These are phyloP conservation scores for Cladorrhinum sp. DNA, from an alignment of 2,329 filamentous ascomycete genomes.

Conservation along the genomic window DNA sequence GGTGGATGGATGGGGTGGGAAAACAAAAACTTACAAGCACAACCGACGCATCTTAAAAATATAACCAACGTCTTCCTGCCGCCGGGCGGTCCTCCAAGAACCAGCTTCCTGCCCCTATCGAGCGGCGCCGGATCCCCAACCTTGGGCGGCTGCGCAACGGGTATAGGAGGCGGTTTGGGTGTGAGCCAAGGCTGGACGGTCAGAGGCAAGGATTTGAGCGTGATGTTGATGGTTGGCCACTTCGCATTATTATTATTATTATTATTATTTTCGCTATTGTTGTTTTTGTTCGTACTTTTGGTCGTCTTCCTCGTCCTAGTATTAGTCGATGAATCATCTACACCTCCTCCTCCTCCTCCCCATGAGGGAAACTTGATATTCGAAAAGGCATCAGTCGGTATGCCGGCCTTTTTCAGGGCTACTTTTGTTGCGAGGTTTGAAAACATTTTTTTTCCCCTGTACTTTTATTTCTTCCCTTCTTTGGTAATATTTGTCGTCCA, in stretches of 20 bases:
- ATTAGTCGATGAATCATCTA: too few relatives aligned
- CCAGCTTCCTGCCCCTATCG: constrained; percentile 45
- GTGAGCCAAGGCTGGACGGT: constrained; percentile 54
- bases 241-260: constrained; percentile 8
- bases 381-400: constrained; percentile 48
- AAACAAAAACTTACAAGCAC: constrained; percentile 46
- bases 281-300: constrained; percentile 21
- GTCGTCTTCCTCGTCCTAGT: constrained; percentile 32
- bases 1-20: neutral
- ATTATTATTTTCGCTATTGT: constrained; percentile 32
- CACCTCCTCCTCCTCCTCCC: neutral
- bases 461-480: too few relatives aligned
- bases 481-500: too few relatives aligned
- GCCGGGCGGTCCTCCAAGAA: constrained; percentile 36
- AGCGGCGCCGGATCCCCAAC: constrained; percentile 48
- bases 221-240: constrained; percentile 46
- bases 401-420: constrained; percentile 55
- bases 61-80: constrained; percentile 47
- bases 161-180: constrained; percentile 49
- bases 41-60: constrained; percentile 54
- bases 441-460: too few relatives aligned
- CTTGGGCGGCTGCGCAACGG: constrained; percentile 44
- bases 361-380: constrained; percentile 37
- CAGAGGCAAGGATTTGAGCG: constrained; percentile 47
- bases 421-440: constrained; percentile 56